Base-by-base conservation (phyloP, 176 grass and related monocot genomes). In the Bolboschoenus planiculmis region DNA sequence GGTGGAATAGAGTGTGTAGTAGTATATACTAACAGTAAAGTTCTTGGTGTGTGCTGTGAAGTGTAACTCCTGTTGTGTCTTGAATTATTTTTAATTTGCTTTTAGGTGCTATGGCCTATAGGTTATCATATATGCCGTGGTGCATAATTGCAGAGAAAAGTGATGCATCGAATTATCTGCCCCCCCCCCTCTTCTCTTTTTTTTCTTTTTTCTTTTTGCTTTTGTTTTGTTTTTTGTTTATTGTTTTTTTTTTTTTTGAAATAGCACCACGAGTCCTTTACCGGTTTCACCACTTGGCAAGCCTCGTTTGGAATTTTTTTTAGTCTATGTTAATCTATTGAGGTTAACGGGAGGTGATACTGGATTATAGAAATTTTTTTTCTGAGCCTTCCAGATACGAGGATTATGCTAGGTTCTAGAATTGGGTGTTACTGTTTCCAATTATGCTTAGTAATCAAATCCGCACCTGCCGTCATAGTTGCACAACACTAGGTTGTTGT, bases 11-110 rank as follows among this genome's bases (percentile, higher is more conserved):
- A 15, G 27, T 16, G 24, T 76, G 43, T 77, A 33, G 72, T 77
- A n/a, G n/a, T n/a, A n/a, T n/a, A 77, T 30, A 51, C 72, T 77
- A 53, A 77, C 72, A 77, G 23, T 51, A 53, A 33, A 53, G 72
- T 77, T 77, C 6, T 40, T 42, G 24, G 21, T 74, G 42, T 74
- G 42, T 42, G 24, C 10, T 74, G 42, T 74, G 42, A 74, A 47
- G 42, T 74, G 21, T 2, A 48, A 74, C 72, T 77, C 46, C 65
- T 21, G 65, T 53, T 77, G 46, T 51, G 46, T 8, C 53, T 26
- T 53, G 15, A 51, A 77, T 53, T 77, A 31, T 77, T 20, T 40
- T 30, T 51, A 77, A 77, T 77, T 33, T 77, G 6, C 7, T 51
- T 50, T 50, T 77, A 77, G 27, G 21, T 77, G 72, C 26, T 53